phyloP scores from a whole-genome alignment of 1,284 basidiomycete genomes.

The Anthracocystis walkeri region DNA sequence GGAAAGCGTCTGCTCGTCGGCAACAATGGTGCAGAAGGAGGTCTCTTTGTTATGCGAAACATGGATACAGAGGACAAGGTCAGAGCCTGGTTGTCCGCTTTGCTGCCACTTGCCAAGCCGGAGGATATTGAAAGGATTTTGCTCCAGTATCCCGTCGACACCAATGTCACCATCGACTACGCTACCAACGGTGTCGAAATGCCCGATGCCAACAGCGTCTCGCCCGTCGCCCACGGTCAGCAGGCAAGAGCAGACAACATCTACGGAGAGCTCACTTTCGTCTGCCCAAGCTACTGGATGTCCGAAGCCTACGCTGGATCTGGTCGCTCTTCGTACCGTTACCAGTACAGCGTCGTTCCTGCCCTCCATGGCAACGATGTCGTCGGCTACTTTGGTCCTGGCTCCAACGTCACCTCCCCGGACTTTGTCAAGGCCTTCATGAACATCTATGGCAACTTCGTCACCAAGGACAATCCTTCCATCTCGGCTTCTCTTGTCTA shows the following conservation, averaged over 20 bases:
- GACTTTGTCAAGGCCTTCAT: constrained; percentile 38
- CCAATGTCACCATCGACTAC: constrained; percentile 17
- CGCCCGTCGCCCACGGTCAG: constrained; percentile 23
- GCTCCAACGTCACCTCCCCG: constrained; percentile 11
- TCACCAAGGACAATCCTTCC: constrained; percentile 31
- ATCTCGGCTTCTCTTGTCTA: constrained; percentile 24
- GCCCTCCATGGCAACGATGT: constrained; percentile 40
- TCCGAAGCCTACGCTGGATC: constrained; percentile 39
- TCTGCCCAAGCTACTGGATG: constrained; percentile 48
- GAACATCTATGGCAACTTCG: constrained; percentile 42
- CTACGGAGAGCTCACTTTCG: constrained; percentile 41
- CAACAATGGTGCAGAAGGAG: constrained; percentile 39
- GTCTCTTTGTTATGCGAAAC: constrained; percentile 16
- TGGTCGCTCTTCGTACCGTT: constrained; percentile 27
- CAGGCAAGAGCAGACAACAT: constrained; percentile 44
- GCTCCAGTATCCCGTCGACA: constrained; percentile 26
- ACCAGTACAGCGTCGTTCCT: constrained; percentile 41
- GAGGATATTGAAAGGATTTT: constrained; percentile 25
- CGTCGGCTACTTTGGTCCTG: constrained; percentile 32
- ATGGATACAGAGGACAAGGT: constrained; percentile 25
- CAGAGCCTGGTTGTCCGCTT: constrained; percentile 17
- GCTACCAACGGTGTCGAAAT: constrained; percentile 29
- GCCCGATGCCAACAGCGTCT: constrained; percentile 32
- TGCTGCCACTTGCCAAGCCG: constrained; percentile 21
- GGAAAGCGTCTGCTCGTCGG: constrained; percentile 32